Evolutionary conservation across 1,284 basidiomycete genomes (phyloP).

Genomic region (Phenoliferia sp.): DNA sequence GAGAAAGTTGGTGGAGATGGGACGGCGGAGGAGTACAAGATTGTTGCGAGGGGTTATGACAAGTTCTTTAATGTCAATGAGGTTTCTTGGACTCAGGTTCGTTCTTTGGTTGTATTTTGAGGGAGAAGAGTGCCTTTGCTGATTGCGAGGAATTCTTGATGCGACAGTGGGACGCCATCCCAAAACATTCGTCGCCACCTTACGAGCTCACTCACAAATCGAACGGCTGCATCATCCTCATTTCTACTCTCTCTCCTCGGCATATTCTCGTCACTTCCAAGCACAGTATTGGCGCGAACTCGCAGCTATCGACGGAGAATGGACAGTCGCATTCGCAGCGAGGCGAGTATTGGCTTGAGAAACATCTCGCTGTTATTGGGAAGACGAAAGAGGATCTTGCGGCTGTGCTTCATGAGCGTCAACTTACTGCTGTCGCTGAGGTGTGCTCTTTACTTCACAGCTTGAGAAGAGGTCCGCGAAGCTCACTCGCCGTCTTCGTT

Average conservation of each 20-base stretch:
- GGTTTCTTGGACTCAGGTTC: slow-evolving; percentile 85
- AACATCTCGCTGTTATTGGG: slow-evolving; percentile 61
- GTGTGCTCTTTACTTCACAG: slow-evolving; percentile 44
- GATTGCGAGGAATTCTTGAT: not conserved
- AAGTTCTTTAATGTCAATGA: slow-evolving; percentile 99
- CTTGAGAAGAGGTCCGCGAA: not conserved
- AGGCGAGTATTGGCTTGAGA: slow-evolving; percentile 76
- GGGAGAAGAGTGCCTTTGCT: not conserved
- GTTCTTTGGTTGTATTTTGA: slow-evolving; percentile 36
- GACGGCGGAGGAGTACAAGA: slow-evolving; percentile 49
- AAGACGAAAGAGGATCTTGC: slow-evolving; percentile 74
- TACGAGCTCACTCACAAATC: slow-evolving; percentile 91
- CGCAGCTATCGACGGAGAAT: slow-evolving; percentile 18
- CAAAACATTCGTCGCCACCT: slow-evolving; percentile 66
- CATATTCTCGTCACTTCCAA: slow-evolving; percentile 87
- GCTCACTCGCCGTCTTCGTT: not conserved
- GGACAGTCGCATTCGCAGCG: slow-evolving; percentile 60
- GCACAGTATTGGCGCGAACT: slow-evolving; percentile 65
- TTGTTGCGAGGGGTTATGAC: slow-evolving; percentile 90
- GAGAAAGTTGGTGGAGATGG: slow-evolving; percentile 43
- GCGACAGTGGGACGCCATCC: slow-evolving; percentile 79
- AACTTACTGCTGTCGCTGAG: slow-evolving; percentile 88
- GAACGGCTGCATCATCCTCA: slow-evolving; percentile 97
- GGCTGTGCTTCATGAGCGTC: slow-evolving; percentile 66
- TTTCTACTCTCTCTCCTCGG: slow-evolving; percentile 71